Evolutionary conservation across 257 asterid genomes (phyloP).

Genomic region (Forsythia viridissima): DNA sequence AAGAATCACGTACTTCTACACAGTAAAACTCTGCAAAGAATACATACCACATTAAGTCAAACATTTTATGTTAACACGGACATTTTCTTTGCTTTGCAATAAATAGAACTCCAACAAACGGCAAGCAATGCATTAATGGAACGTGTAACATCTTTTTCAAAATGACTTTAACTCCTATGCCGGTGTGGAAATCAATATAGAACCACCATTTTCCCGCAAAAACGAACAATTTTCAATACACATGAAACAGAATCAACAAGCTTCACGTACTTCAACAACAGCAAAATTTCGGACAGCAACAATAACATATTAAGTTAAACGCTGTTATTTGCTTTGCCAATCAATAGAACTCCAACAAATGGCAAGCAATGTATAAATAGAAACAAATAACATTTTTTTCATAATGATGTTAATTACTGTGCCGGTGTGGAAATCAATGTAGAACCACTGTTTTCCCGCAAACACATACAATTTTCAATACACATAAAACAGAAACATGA

Average conservation of each 20-base stretch:
- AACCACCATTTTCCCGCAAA: constrained; percentile 14
- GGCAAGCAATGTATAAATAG: not conserved
- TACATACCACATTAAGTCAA: not conserved
- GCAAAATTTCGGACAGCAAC: not conserved
- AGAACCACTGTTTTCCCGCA: not conserved
- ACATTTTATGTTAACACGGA: not conserved
- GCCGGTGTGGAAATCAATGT: not conserved
- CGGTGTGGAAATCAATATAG: not conserved
- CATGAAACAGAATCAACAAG: not conserved
- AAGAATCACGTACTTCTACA: not conserved
- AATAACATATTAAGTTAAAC: not conserved
- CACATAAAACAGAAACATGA: not conserved
- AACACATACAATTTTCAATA: not conserved
- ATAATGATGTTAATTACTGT: not conserved
- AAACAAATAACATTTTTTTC: constrained; percentile 7
- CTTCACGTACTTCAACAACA: not conserved
- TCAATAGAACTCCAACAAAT: constrained; percentile 1
- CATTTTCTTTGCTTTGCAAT: not conserved
- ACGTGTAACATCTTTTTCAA: constrained; percentile 11
- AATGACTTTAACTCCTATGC: not conserved
- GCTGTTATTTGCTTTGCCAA: not conserved
- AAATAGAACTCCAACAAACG: not conserved
- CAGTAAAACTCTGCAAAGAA: not conserved
- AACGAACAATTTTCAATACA: not conserved
- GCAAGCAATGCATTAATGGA: not conserved